These are phyloP conservation scores for Torulaspora quercuum DNA, from an alignment of 805 yeast species.

Conservation along the genomic window DNA sequence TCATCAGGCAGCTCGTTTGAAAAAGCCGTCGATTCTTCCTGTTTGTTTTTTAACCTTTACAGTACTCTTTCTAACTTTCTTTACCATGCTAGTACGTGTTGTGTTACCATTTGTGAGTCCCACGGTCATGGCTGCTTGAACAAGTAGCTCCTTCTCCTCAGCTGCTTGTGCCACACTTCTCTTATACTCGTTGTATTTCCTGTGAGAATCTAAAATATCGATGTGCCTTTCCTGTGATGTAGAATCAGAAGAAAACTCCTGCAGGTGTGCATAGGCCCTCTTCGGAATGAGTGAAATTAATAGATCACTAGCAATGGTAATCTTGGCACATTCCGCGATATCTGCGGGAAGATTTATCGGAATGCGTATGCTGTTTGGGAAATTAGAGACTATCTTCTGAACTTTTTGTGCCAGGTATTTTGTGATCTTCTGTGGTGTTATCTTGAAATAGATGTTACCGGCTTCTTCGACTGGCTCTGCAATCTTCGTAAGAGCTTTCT, in stretches of 20 bases:
- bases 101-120: conserved; percentile 26
- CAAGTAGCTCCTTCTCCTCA: conserved; percentile 31
- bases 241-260: conserved; percentile 16
- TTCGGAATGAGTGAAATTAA: conserved; percentile 50
- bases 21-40: conserved; percentile 71
- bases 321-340: conserved; percentile 39
- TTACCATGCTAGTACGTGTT: conserved; percentile 15
- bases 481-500: conserved; percentile 32
- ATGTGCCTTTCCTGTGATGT: background rate
- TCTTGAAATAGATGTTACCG: conserved; percentile 46
- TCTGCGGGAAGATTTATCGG: conserved; percentile 32
- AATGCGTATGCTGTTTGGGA: conserved; percentile 40
- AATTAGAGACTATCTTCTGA: conserved; percentile 31
- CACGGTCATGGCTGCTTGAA: conserved; percentile 33
- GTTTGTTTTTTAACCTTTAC: conserved; percentile 38
- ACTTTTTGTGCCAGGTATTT: conserved; percentile 42
- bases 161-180: conserved; percentile 18
- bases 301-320: conserved; percentile 38
- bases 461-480: conserved; percentile 43
- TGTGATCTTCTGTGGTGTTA: conserved; percentile 40
- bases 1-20: conserved; percentile 39
- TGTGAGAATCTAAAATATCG: conserved; percentile 35
- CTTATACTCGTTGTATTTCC: conserved; percentile 32
- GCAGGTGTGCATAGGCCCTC: conserved; percentile 35
- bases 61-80: conserved; percentile 29